Evolutionary conservation across 805 yeast genomes (phyloP), one percentile per base, ranked within the genome.

Genomic region (Pichia gijzeniarum): DNA sequence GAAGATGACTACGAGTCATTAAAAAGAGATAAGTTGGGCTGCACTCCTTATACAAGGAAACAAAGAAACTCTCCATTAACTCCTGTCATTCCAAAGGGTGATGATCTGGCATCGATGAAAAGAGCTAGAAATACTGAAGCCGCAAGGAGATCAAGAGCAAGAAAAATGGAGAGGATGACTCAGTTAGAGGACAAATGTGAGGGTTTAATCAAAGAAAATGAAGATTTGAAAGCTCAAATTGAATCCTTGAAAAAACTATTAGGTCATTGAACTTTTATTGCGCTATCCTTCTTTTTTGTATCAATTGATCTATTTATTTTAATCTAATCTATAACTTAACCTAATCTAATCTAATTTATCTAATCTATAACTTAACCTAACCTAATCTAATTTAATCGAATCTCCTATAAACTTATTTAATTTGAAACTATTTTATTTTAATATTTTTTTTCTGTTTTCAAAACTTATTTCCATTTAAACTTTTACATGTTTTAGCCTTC

Each of bases 51-150:
- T 72, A 77, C 80, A 55, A 79, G 89, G 63, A 89, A 88, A 71
- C 85, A 78, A 54, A 79, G 95, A 57, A 52, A 76, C 25, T 67
- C 70, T 48, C 95, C 95, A 8, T 72, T 88, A 64, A 70, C 73
- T 54, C 95, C 95, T 9, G 73, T 89, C 45, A 75, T 76, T 39
- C 72, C 77, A 28, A 76, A 74, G 38, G 62, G 70, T 21, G 67
- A 62, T 40, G 95, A 89, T 63, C 77, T 82, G n/a, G 76, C 74
- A 47, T 77, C 87, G 38, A 64, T 85, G 57, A 91, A 91, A 71
- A 82, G 98, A 63, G 98, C 98, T 8, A 82, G 91, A 67, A 91
- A 93, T 75, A 91, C 91, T n/a, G 96, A 89, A 62, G 97, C 98
- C 54, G 97, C 97, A 7, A 80, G 97, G 65, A 79, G 96, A 61